Evolutionary conservation across 1,284 basidiomycete genomes (phyloP).

Genomic region (Anthracocystis walkeri): DNA sequence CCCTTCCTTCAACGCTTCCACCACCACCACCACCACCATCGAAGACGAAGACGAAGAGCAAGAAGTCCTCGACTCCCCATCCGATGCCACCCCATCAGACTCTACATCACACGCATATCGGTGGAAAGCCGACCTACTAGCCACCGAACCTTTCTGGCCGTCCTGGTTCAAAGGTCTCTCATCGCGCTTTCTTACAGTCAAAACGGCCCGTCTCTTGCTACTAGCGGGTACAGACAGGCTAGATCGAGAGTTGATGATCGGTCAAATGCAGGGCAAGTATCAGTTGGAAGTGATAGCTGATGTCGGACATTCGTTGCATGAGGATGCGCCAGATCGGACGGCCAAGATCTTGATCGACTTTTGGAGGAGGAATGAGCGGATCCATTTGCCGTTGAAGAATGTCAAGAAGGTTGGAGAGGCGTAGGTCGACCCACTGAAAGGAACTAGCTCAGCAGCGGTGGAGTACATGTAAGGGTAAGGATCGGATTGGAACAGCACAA

Average conservation of each 20-base stretch:
- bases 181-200: constrained; percentile 79
- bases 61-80: constrained; percentile 16
- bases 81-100: neutral
- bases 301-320: constrained; percentile 93
- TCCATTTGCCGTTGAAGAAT: constrained; percentile 37
- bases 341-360: constrained; percentile 87
- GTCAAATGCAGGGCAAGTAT: constrained; percentile 92
- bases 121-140: constrained; percentile 87
- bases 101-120: constrained; percentile 59
- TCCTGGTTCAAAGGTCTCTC: constrained; percentile 93
- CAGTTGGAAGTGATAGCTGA: constrained; percentile 87
- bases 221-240: constrained; percentile 92
- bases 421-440: neutral
- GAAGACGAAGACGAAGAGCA: constrained; percentile 29
- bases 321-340: constrained; percentile 86
- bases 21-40: neutral
- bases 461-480: no score
- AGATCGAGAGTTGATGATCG: constrained; percentile 94
- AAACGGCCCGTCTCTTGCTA: constrained; percentile 85
- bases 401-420: constrained; percentile 54
- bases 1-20: constrained; percentile 13
- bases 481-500: neutral
- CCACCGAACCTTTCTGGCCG: constrained; percentile 90
- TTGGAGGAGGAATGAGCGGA: constrained; percentile 84
- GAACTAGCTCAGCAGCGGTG: no score